Percentiles rank a stretch among this genome's conserved stretches.
These are phyloP conservation scores for Diaporthe helianthi DNA, from an alignment of 2,329 filamentous ascomycete genomes.

Conservation along the genomic window DNA sequence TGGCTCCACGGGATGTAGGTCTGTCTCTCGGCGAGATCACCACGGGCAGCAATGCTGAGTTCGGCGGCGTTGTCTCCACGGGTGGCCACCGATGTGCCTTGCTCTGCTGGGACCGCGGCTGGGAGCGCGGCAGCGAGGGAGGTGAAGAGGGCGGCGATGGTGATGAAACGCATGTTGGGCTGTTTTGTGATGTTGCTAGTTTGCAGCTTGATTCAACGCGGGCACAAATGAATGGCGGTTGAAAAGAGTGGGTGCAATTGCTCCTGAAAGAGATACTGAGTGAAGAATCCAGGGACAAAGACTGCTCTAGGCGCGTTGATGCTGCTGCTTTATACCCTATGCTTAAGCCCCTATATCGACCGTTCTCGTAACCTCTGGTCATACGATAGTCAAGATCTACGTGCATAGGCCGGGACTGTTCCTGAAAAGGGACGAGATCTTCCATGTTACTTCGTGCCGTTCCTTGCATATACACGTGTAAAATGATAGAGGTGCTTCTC, in stretches of 20 bases:
- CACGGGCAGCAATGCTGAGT: not conserved
- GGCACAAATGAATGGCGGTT: not conserved
- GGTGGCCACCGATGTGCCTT: not conserved
- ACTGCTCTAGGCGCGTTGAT: accelerated
- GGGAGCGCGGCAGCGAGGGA: not conserved
- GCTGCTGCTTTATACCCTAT: not conserved
- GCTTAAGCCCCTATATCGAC: too few relatives aligned
- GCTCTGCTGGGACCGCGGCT: not conserved
- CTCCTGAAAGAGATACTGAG: not conserved
- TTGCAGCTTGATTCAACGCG: not conserved
- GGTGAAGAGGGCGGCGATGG: not conserved
- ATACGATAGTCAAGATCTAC: not conserved
- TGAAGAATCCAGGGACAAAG: not conserved
- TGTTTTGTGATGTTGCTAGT: too few relatives aligned
- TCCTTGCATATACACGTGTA: conserved; percentile 10
- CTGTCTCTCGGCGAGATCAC: not conserved
- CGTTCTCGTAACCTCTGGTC: not conserved
- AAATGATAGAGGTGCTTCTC: too few relatives aligned
- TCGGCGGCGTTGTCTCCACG: not conserved
- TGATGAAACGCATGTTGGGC: conserved; percentile 1
- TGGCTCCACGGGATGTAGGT: not conserved
- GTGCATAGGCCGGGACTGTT: not conserved
- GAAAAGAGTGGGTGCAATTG: not conserved
- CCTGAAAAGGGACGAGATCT: not conserved
- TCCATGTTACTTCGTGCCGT: not conserved